These are phyloP conservation scores for Rugonectria rugulosa DNA, from an alignment of 2,329 filamentous ascomycete genomes.

Conservation along the genomic window DNA sequence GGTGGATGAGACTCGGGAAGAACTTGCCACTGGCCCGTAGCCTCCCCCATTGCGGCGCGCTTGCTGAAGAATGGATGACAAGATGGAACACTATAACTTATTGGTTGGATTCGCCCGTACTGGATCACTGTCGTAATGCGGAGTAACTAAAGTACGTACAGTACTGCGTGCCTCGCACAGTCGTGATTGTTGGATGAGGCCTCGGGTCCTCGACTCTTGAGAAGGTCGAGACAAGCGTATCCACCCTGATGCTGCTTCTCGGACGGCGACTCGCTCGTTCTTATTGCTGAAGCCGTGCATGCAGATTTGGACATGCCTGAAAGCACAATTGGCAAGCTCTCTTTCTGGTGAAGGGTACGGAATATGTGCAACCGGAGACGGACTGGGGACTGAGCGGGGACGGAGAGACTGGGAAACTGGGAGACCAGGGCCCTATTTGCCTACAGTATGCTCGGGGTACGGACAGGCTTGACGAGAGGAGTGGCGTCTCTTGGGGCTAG, in stretches of 20 bases:
- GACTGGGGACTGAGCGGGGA: conserved; percentile 11
- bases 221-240: not conserved
- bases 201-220: not conserved
- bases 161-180: too few species aligned
- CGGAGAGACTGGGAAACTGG: too few species aligned
- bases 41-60: conserved; percentile 1
- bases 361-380: conserved; percentile 3
- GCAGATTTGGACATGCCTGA: conserved; percentile 1
- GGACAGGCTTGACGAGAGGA: conserved; percentile 11
- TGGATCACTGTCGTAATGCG: too few species aligned
- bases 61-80: not conserved
- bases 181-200: too few species aligned
- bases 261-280: not conserved
- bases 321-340: conserved; percentile 1
- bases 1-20: not conserved
- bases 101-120: too few species aligned
- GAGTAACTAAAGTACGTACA: too few species aligned
- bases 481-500: conserved; percentile 15
- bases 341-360: conserved; percentile 18
- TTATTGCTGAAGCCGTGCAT: conserved; percentile 9
- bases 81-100: too few species aligned
- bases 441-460: too few species aligned
- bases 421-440: too few species aligned
- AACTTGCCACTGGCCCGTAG: conserved; percentile 1
- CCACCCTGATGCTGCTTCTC: conserved; percentile 12